phyloP scores from a whole-genome alignment of 768 basidiomycete genomes.

The Serpula lacrymans region DNA sequence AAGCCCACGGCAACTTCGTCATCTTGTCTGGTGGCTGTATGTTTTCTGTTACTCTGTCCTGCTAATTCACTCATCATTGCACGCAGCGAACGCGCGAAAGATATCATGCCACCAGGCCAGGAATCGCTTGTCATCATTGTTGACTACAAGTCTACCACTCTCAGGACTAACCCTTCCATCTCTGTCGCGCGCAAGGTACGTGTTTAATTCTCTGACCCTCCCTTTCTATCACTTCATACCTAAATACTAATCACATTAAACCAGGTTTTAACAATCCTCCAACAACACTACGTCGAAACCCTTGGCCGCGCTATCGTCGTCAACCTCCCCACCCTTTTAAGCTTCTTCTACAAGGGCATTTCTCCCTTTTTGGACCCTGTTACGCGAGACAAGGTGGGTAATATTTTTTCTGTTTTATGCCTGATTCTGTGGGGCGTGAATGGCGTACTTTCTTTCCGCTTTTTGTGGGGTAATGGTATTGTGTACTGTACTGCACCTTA shows the following conservation, averaged over 20 bases:
- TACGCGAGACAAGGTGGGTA: conserved; percentile 76
- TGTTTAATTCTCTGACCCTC: background rate
- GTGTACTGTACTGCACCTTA: no score
- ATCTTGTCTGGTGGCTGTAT: conserved; percentile 85
- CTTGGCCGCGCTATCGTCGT: conserved; percentile 82
- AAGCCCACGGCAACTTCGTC: conserved; percentile 73
- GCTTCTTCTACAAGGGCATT: conserved; percentile 81
- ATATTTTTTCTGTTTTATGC: background rate
- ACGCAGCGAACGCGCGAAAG: conserved; percentile 80
- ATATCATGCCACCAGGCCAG: conserved; percentile 82
- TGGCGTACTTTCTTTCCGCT: background rate
- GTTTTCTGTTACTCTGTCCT: conserved; percentile 24
- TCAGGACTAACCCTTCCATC: conserved; percentile 82
- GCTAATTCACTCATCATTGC: background rate
- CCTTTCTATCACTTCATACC: background rate
- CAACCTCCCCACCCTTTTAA: conserved; percentile 72
- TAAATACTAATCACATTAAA: background rate
- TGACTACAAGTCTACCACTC: conserved; percentile 80
- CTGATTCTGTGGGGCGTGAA: background rate
- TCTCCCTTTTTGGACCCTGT: conserved; percentile 85
- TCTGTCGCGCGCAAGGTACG: conserved; percentile 71
- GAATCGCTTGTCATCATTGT: conserved; percentile 82
- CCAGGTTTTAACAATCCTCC: conserved; percentile 72
- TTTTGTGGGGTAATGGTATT: background rate
- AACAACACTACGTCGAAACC: conserved; percentile 87